phyloP scores from a whole-genome alignment of 495 filamentous ascomycete species.

The Lepidopterella palustris region DNA sequence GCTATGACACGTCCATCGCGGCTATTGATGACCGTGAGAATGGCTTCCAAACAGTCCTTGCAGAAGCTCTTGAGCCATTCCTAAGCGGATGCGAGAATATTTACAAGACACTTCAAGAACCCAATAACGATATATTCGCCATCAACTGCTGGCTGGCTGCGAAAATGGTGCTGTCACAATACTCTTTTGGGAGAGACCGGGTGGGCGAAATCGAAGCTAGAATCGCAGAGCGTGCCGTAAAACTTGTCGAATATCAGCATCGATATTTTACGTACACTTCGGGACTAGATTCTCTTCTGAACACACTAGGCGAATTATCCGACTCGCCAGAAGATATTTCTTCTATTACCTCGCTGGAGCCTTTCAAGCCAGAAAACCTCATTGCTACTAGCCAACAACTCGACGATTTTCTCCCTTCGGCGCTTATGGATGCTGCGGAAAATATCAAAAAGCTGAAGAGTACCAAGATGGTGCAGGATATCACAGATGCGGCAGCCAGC shows the following conservation, averaged over 20 bases:
- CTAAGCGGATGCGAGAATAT: constrained; percentile 66
- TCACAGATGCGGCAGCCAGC: constrained; percentile 79
- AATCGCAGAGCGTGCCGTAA: constrained; percentile 35
- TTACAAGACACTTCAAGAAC: constrained; percentile 51
- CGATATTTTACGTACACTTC: constrained; percentile 66
- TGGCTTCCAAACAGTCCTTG: constrained; percentile 67
- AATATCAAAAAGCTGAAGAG: constrained; percentile 68
- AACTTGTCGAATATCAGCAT: constrained; percentile 55
- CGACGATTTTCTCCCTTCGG: constrained; percentile 87
- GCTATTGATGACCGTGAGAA: constrained; percentile 49
- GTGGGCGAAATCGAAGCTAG: constrained; percentile 42
- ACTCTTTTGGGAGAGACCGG: constrained; percentile 49
- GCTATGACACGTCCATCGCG: constrained; percentile 72
- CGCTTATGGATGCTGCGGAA: constrained; percentile 82
- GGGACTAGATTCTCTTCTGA: constrained; percentile 63
- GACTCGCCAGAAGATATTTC: constrained; percentile 40
- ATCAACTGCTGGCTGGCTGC: constrained; percentile 72
- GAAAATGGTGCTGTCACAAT: constrained; percentile 45
- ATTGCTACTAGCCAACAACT: constrained; percentile 64
- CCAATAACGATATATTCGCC: constrained; percentile 64
- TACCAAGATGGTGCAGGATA: constrained; percentile 58
- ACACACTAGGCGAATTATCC: constrained; percentile 49
- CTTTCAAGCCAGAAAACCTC: constrained; percentile 60
- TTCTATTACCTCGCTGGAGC: constrained; percentile 48
- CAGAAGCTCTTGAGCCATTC: constrained; percentile 81